phyloP scores from a whole-genome alignment of 2,329 filamentous ascomycete species.

The Colletotrichum plurivorum region DNA sequence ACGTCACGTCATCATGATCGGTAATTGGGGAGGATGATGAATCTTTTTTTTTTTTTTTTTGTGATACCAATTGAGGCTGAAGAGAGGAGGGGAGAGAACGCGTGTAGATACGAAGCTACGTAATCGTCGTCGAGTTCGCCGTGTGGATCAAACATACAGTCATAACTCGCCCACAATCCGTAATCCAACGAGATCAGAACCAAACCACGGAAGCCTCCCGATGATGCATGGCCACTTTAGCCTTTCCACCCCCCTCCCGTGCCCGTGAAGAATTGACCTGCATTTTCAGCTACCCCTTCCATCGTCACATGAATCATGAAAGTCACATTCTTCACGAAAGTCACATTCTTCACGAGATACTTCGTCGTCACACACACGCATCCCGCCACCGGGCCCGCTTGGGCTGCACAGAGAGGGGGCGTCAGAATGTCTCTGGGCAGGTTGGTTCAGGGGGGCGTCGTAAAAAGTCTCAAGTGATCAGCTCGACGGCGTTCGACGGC shows the following conservation, averaged over 20 bases:
- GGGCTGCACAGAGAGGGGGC: not conserved
- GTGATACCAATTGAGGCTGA: too few relatives aligned
- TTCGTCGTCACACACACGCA: not conserved
- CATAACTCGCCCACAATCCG: constrained; percentile 18
- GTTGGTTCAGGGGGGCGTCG: constrained; percentile 31
- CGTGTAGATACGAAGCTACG: constrained; percentile 20
- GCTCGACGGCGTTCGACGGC: constrained; percentile 31
- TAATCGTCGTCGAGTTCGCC: constrained; percentile 19
- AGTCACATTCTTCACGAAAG: constrained; percentile 9
- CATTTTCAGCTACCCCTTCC: constrained; percentile 7
- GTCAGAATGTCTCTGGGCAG: constrained; percentile 21
- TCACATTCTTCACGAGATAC: constrained; percentile 12
- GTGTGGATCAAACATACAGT: not conserved
- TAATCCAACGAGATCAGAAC: constrained; percentile 6
- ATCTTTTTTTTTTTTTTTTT: too few relatives aligned
- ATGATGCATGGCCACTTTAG: constrained; percentile 2
- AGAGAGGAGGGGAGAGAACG: not conserved
- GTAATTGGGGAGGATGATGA: too few relatives aligned
- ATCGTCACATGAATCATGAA: constrained; percentile 27
- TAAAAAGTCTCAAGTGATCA: constrained; percentile 31
- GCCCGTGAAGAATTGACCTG: constrained; percentile 15
- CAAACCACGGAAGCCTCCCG: not conserved
- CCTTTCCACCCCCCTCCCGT: not conserved
- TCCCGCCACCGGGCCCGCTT: not conserved
- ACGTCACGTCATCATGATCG: constrained; percentile 7